phyloP scores from a whole-genome alignment of 441 rosid species.

The Pelargonium australe region DNA sequence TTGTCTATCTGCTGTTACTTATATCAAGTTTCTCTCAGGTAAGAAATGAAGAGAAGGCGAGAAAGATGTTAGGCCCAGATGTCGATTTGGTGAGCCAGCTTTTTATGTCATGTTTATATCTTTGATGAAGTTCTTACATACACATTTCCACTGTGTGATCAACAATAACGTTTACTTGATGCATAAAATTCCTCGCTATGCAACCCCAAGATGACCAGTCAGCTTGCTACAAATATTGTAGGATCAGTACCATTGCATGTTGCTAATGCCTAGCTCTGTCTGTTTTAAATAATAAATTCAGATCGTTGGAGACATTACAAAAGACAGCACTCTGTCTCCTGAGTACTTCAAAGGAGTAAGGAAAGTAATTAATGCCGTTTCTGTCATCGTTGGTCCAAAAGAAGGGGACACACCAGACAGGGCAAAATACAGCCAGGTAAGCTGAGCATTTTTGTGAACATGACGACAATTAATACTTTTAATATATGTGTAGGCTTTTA shows the following conservation, averaged over 20 bases:
- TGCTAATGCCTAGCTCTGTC: background rate
- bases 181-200: too few species aligned
- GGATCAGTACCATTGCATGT: background rate
- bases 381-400: conserved; percentile 87
- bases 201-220: too few species aligned
- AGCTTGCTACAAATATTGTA: too few species aligned
- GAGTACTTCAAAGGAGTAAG: conserved; percentile 75
- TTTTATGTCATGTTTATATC: background rate
- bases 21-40: conserved; percentile 36
- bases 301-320: conserved; percentile 76
- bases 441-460: background rate
- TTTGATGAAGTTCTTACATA: background rate
- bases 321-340: conserved; percentile 52
- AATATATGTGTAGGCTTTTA: background rate
- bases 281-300: conserved; percentile 21
- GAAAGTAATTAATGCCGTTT: conserved; percentile 73
- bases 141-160: background rate
- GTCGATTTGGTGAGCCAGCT: conserved; percentile 61
- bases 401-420: conserved; percentile 97
- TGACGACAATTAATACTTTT: background rate
- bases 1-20: background rate
- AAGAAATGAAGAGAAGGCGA: conserved; percentile 80
- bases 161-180: background rate
- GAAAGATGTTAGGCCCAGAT: conserved; percentile 64
- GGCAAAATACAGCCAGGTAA: conserved; percentile 81